Evolutionary conservation across 2,329 filamentous ascomycete genomes (phyloP).

Genomic region (Claviceps sp.): DNA sequence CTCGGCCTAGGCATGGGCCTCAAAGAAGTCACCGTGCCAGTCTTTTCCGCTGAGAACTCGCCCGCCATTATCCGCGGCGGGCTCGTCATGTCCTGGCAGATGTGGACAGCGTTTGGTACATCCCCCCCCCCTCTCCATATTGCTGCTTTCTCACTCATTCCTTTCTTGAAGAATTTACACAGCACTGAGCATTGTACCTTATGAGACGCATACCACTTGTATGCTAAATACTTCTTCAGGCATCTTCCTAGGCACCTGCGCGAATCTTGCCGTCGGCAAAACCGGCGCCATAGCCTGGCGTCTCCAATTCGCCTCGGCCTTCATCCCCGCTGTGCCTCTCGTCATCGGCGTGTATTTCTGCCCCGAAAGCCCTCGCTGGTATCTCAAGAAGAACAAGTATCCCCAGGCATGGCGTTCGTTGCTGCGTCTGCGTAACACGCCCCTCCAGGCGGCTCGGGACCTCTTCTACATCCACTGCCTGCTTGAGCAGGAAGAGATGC

Average conservation of each 20-base stretch:
- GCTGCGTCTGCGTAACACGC: conserved; percentile 40
- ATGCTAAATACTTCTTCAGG: conserved; percentile 17
- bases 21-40: conserved; percentile 33
- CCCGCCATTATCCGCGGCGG: conserved; percentile 39
- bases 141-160: neutral
- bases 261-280: conserved; percentile 50
- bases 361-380: conserved; percentile 53
- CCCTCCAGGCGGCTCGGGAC: conserved; percentile 48
- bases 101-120: conserved; percentile 21
- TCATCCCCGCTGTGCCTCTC: conserved; percentile 50
- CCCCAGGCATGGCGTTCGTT: conserved; percentile 42
- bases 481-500: conserved; percentile 17
- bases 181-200: no score
- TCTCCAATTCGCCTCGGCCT: conserved; percentile 49
- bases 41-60: conserved; percentile 39
- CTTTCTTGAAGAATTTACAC: no score
- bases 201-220: no score
- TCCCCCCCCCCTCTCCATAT: neutral
- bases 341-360: conserved; percentile 44
- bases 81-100: conserved; percentile 41
- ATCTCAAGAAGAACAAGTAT: conserved; percentile 46
- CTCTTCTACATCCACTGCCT: conserved; percentile 44
- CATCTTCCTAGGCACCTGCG: conserved; percentile 52
- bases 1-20: conserved; percentile 49
- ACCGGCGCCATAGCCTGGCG: conserved; percentile 48